Percentiles rank a stretch among this genome's conserved stretches.
These are phyloP conservation scores for Macrolepiota fuliginosa DNA, from an alignment of 768 basidiomycete genomes.

Conservation along the genomic window DNA sequence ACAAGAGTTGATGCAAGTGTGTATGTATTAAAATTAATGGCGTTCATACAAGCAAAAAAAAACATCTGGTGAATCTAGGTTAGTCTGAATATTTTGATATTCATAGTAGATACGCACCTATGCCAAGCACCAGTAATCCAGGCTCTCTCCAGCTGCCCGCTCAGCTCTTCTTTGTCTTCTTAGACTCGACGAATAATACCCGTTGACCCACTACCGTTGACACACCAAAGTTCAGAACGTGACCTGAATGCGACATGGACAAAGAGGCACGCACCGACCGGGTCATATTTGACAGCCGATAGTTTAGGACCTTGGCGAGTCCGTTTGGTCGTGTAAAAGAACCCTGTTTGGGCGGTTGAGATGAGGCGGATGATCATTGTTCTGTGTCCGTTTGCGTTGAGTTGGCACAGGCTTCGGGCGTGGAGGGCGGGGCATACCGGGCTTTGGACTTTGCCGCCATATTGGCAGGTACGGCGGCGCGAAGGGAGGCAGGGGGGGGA, in stretches of 20 bases:
- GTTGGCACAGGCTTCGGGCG: too few species aligned
- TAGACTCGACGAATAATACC: conserved; percentile 79
- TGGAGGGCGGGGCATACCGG: too few species aligned
- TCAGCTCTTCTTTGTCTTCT: conserved; percentile 61
- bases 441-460: too few species aligned
- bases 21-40: too few species aligned
- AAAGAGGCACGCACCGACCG: conserved; percentile 54
- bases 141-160: not conserved
- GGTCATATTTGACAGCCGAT: conserved; percentile 92
- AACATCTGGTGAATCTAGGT: too few species aligned
- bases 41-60: too few species aligned
- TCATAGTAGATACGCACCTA: not conserved
- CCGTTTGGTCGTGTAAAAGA: conserved; percentile 84
- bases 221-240: too few species aligned
- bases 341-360: conserved; percentile 90
- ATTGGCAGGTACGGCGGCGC: too few species aligned
- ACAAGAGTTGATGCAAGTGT: too few species aligned
- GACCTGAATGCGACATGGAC: not conserved
- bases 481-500: too few species aligned
- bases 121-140: not conserved
- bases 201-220: conserved; percentile 53
- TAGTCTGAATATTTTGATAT: too few species aligned
- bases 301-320: conserved; percentile 73
- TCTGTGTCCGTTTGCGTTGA: too few species aligned
- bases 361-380: conserved; percentile 85